Evolutionary conservation across 148 eudicot species (phyloP).

Genomic region (Linanthus parryae): DNA sequence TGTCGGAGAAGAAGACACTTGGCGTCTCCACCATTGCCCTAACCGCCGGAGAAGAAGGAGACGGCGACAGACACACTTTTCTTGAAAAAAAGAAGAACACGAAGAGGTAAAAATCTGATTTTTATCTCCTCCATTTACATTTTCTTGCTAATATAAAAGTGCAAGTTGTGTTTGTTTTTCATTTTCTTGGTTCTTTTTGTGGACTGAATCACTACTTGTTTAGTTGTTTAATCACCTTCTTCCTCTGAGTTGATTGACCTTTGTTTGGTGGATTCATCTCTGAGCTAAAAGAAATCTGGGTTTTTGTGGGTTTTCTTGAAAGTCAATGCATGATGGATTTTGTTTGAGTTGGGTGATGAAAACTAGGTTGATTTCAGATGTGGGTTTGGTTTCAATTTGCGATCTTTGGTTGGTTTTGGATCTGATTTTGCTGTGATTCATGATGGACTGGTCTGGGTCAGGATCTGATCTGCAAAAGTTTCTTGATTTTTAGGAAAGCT

Average conservation of each 20-base stretch:
- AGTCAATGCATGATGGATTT: neutral
- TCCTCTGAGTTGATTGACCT: neutral
- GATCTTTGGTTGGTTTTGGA: neutral
- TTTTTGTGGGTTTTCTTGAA: no score
- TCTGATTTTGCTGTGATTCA: neutral
- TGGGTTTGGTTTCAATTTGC: neutral
- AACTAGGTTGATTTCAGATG: neutral
- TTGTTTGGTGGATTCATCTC: no score
- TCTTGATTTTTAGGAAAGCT: no score
- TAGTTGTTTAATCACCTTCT: neutral
- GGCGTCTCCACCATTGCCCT: slow-evolving; percentile 24
- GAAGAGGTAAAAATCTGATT: slow-evolving; percentile 24
- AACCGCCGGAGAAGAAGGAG: slow-evolving; percentile 25
- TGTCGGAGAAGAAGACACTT: slow-evolving; percentile 45
- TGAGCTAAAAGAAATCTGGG: no score
- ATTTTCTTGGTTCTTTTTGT: neutral
- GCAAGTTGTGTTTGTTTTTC: no score
- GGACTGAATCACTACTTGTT: neutral
- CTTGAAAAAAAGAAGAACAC: slow-evolving; percentile 1
- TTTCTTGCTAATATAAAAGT: no score
- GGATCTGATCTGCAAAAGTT: neutral
- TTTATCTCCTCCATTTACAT: slow-evolving; percentile 1
- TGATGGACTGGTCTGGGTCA: neutral
- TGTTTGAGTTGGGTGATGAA: neutral
- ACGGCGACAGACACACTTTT: slow-evolving; percentile 19